phyloP scores from a whole-genome alignment of 2,329 filamentous ascomycete genomes.

The Tolypocladium paradoxum region DNA sequence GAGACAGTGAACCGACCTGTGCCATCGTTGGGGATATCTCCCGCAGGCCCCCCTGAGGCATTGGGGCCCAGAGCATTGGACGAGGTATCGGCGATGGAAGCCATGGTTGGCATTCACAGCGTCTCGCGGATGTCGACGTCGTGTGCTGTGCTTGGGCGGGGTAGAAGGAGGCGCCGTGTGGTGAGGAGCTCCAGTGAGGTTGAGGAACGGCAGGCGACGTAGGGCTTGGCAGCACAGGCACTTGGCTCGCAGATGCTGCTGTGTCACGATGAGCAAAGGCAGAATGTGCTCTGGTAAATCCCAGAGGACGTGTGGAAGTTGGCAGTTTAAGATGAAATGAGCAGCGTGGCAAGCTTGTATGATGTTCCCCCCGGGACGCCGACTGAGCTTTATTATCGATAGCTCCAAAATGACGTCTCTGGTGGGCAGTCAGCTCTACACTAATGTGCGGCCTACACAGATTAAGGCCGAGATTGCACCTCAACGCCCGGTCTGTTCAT shows the following conservation, averaged over 20 bases:
- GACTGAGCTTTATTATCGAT: constrained; percentile 2
- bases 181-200: background rate
- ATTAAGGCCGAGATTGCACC: background rate
- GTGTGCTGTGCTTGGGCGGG: background rate
- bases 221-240: background rate
- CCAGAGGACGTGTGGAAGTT: background rate
- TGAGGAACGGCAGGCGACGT: background rate
- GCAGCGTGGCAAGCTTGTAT: background rate
- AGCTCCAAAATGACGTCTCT: background rate
- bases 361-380: background rate
- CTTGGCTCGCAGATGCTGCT: background rate
- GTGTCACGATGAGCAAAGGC: background rate
- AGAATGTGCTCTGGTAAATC: background rate
- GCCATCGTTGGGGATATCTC: constrained; percentile 53
- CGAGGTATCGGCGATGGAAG: background rate
- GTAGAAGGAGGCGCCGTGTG: background rate
- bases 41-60: constrained; percentile 26
- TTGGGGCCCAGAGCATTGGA: background rate
- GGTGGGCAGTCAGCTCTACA: background rate
- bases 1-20: constrained; percentile 44
- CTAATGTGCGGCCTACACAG: background rate
- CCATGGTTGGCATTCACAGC: background rate
- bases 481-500: background rate
- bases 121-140: background rate
- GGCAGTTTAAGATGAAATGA: background rate